A percentile compares a stretch with the other conserved stretches of the same genome.
These are phyloP conservation scores for Diophrys appendiculata DNA, from an alignment of 73 alveolate species.

Conservation along the genomic window DNA sequence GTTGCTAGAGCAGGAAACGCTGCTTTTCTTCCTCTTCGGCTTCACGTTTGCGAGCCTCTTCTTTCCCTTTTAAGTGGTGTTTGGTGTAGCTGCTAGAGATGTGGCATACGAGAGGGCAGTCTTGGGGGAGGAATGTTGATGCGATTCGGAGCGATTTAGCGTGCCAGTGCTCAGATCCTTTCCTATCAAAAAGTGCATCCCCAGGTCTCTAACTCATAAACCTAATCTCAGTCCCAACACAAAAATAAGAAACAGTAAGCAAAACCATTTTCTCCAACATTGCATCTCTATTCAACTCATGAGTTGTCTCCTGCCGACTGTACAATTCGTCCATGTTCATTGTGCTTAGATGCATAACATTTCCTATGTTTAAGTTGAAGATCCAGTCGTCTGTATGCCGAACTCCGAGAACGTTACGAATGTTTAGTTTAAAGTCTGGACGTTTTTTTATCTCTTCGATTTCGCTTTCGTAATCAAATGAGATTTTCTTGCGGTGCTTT, in stretches of 20 bases:
- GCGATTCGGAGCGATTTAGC: constrained; percentile 39
- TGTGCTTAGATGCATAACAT: constrained; percentile 88
- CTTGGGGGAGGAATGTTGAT: constrained; percentile 31
- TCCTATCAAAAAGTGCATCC: constrained; percentile 8
- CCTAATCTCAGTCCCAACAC: constrained; percentile 92
- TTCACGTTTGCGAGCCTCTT: neutral
- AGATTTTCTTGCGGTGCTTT: no score
- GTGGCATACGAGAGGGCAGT: constrained; percentile 41
- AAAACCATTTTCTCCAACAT: constrained; percentile 87
- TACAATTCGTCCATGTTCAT: constrained; percentile 81
- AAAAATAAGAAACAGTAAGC: constrained; percentile 83
- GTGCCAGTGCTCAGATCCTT: constrained; percentile 56
- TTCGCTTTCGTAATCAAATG: constrained; percentile 7
- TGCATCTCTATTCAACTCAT: constrained; percentile 90
- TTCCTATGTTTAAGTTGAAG: constrained; percentile 83
- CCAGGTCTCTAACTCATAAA: constrained; percentile 50
- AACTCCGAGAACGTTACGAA: constrained; percentile 61
- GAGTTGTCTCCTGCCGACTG: constrained; percentile 77
- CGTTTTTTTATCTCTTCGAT: constrained; percentile 7
- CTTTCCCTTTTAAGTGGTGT: constrained; percentile 16
- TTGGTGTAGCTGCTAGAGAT: constrained; percentile 25
- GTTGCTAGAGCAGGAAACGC: no score
- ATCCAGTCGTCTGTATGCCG: constrained; percentile 89
- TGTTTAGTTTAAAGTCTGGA: constrained; percentile 30
- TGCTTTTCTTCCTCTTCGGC: no score